Conservation (phyloP, 1,284 basidiomycete genomes). For the Heterobasidion irregulare region DNA sequence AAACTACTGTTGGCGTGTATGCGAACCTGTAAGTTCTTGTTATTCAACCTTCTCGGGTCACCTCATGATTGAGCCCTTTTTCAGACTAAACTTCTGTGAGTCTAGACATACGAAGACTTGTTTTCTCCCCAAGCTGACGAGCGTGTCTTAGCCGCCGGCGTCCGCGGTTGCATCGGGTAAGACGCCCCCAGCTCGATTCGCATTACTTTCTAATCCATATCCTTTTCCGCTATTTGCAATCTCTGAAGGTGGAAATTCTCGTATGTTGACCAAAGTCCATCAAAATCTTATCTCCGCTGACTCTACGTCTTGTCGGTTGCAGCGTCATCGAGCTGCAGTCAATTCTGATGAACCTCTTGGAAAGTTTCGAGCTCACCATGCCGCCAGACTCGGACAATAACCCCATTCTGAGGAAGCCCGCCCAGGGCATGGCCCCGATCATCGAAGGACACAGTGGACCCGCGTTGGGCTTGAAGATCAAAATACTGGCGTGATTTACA, state of each 20-base stretch:
- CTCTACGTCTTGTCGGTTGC: not conserved
- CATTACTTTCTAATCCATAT: not conserved
- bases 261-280: constrained; percentile 12
- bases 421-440: not conserved
- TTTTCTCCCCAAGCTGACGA: not conserved
- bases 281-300: not conserved
- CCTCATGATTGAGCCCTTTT: not conserved
- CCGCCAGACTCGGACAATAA: constrained; percentile 1
- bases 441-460: not conserved
- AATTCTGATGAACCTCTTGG: constrained; percentile 13
- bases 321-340: constrained; percentile 19
- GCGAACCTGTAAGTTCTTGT: constrained; percentile 37
- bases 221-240: not conserved
- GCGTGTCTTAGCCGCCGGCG: constrained; percentile 13
- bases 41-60: not conserved
- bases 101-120: not conserved
- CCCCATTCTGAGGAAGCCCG: not conserved
- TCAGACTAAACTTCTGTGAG: constrained; percentile 15
- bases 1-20: constrained; percentile 34
- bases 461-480: constrained; percentile 4
- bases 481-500: not conserved
- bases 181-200: not conserved
- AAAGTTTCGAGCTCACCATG: constrained; percentile 14
- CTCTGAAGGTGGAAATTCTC: constrained; percentile 20
- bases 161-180: constrained; percentile 19